A percentile compares a stretch with the other conserved stretches of the same genome.
These are phyloP conservation scores for Podochytrium sp. DNA, from an alignment of 192 early-diverging fungal genomes.

Conservation along the genomic window DNA sequence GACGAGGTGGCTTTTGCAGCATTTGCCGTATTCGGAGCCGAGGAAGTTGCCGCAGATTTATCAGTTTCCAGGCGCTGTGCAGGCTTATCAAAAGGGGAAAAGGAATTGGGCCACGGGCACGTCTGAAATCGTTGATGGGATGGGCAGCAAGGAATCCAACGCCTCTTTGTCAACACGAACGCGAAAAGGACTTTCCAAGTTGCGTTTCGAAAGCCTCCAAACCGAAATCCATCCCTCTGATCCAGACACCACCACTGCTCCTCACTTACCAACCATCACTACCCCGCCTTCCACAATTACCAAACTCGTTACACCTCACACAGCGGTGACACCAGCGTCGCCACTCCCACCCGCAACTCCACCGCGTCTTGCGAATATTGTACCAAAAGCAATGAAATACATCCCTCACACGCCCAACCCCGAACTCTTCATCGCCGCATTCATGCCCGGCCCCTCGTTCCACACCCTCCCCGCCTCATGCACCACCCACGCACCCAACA, in stretches of 20 bases:
- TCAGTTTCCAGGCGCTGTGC: not conserved
- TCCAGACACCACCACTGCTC: not conserved
- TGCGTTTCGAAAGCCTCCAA: not conserved
- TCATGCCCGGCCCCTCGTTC: not conserved
- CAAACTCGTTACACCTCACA: too few relatives aligned
- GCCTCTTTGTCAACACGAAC: too few relatives aligned
- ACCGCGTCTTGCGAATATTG: not conserved
- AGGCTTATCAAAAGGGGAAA: not conserved
- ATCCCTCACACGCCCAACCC: not conserved
- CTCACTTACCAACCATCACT: not conserved
- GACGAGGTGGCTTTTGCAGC: not conserved
- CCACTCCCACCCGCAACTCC: not conserved
- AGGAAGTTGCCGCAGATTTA: constrained; percentile 1
- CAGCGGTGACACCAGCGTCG: too few relatives aligned
- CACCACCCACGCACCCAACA: not conserved
- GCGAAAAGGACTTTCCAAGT: not conserved
- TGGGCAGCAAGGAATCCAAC: not conserved
- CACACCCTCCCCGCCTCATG: not conserved
- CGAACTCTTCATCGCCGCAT: not conserved
- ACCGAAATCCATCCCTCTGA: not conserved
- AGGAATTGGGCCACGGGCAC: constrained; percentile 8
- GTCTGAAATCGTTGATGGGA: not conserved
- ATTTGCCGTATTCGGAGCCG: not conserved
- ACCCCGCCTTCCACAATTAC: not conserved
- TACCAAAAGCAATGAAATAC: not conserved